Conservation (phyloP, 306 rosid genomes). For the Dalbergia cultrata region DNA sequence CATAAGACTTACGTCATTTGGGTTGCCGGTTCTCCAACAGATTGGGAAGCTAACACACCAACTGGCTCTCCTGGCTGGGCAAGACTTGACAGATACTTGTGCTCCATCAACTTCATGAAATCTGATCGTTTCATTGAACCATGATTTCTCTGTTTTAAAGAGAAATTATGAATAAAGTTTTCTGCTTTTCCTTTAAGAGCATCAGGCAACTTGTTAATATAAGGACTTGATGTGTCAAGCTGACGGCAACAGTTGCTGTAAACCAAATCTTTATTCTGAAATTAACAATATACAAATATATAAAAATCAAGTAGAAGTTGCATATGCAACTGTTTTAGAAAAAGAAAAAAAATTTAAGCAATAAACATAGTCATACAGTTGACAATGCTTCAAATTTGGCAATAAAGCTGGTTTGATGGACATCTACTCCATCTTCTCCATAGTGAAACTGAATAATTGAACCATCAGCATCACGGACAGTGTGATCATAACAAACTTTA, state of each 20-base stretch:
- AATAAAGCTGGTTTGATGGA: slow-evolving; percentile 86
- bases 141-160: slow-evolving; percentile 51
- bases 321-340: slow-evolving; percentile 32
- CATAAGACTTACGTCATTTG: slow-evolving; percentile 77
- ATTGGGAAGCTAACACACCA: slow-evolving; percentile 95
- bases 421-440: slow-evolving; percentile 98
- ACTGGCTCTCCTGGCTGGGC: slow-evolving; percentile 98
- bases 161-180: slow-evolving; percentile 48
- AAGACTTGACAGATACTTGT: slow-evolving; percentile 85
- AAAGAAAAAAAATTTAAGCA: background rate
- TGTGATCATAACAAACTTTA: slow-evolving; percentile 83
- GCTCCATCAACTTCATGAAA: slow-evolving; percentile 84
- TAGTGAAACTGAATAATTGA: slow-evolving; percentile 86
- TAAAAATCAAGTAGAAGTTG: slow-evolving; percentile 38
- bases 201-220: slow-evolving; percentile 72
- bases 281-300: slow-evolving; percentile 39
- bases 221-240: slow-evolving; percentile 68
- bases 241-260: slow-evolving; percentile 63
- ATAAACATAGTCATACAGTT: slow-evolving; percentile 58
- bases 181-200: slow-evolving; percentile 70
- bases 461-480: slow-evolving; percentile 97
- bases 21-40: slow-evolving; percentile 97
- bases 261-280: slow-evolving; percentile 84
- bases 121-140: slow-evolving; percentile 50
- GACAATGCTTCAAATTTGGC: slow-evolving; percentile 78